Evolutionary conservation across 495 filamentous ascomycete species (phyloP).

Genomic region (Sphaerosporella brunnea): DNA sequence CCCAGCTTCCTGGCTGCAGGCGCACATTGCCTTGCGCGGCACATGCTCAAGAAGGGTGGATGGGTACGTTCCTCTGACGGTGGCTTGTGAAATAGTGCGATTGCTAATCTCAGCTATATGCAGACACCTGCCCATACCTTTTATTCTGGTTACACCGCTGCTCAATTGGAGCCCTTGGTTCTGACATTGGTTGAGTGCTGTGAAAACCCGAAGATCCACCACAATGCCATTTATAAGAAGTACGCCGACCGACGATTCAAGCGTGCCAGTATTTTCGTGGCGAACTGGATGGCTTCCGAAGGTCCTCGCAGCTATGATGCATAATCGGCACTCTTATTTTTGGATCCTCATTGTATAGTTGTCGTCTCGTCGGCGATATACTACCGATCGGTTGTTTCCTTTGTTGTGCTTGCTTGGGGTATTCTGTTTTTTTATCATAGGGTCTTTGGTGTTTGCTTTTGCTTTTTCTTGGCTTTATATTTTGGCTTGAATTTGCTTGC

Average conservation of each 20-base stretch:
- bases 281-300: slow-evolving; percentile 39
- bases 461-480: neutral
- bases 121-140: slow-evolving; percentile 68
- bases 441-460: neutral
- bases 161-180: slow-evolving; percentile 62
- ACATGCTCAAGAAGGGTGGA: slow-evolving; percentile 71
- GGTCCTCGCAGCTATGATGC: neutral
- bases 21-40: slow-evolving; percentile 78
- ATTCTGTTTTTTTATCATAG: neutral
- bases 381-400: neutral
- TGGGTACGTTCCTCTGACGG: slow-evolving; percentile 54
- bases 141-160: slow-evolving; percentile 81
- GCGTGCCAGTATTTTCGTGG: slow-evolving; percentile 59
- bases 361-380: neutral
- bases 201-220: slow-evolving; percentile 60
- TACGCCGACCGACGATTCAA: slow-evolving; percentile 72
- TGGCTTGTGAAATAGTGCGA: neutral
- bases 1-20: slow-evolving; percentile 83
- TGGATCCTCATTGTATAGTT: neutral
- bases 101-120: neutral
- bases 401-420: neutral
- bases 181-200: slow-evolving; percentile 70
- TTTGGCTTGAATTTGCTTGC: too few species aligned
- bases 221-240: slow-evolving; percentile 75
- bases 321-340: neutral